These are phyloP conservation scores for Cystobasidium ongulense DNA, from an alignment of 768 basidiomycete genomes.

Conservation along the genomic window DNA sequence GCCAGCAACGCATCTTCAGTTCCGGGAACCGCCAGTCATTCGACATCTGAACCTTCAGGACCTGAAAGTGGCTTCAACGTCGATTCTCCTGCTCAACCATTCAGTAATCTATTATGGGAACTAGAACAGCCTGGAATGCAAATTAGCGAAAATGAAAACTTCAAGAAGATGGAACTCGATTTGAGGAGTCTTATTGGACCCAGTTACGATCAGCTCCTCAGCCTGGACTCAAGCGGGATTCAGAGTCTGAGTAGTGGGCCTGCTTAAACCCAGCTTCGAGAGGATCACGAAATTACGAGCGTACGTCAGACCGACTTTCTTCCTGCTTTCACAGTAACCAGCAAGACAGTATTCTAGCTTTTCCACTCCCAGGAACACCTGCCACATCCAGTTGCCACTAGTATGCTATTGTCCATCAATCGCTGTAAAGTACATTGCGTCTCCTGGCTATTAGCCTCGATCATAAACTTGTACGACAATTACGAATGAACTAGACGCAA, in stretches of 20 bases:
- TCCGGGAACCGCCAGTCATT: background rate
- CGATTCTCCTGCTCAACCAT: background rate
- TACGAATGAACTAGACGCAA: too few species aligned
- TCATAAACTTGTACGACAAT: too few species aligned
- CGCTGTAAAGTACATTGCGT: too few species aligned
- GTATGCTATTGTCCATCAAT: too few species aligned
- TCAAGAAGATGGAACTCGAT: slow-evolving; percentile 26
- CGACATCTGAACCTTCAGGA: background rate
- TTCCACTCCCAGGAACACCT: too few species aligned
- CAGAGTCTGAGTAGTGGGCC: background rate
- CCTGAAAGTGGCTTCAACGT: background rate
- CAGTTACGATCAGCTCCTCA: slow-evolving; percentile 18
- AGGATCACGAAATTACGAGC: too few species aligned
- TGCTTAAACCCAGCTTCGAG: background rate
- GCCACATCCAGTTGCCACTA: too few species aligned
- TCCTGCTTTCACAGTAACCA: too few species aligned
- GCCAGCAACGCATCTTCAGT: background rate
- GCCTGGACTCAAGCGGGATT: background rate
- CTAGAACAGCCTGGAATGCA: slow-evolving; percentile 20
- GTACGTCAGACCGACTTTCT: too few species aligned
- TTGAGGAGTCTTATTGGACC: slow-evolving; percentile 21
- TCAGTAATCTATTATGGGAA: slow-evolving; percentile 21
- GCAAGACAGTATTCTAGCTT: too few species aligned
- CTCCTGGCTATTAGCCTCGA: too few species aligned
- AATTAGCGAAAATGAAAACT: slow-evolving; percentile 23